phyloP scores from a whole-genome alignment of 2,329 filamentous ascomycete genomes.

The Fusarium sarcochroum region DNA sequence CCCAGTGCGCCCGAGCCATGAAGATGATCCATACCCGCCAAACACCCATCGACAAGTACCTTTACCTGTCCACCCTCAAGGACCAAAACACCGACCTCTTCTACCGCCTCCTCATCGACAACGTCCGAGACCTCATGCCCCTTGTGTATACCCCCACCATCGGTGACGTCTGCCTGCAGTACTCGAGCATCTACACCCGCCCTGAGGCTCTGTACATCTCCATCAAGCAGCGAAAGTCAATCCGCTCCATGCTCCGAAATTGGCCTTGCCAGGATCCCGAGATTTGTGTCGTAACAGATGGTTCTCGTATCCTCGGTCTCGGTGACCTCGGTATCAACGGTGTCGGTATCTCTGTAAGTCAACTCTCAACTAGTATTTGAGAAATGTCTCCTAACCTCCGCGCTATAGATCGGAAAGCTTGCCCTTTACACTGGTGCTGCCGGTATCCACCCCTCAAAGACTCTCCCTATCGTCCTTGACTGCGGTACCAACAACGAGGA shows the following conservation, averaged over 20 bases:
- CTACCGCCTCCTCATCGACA: constrained; percentile 84
- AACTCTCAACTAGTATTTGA: not conserved
- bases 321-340: constrained; percentile 97
- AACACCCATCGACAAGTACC: constrained; percentile 84
- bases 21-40: constrained; percentile 79
- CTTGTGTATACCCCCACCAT: constrained; percentile 92
- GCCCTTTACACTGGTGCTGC: constrained; percentile 95
- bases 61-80: constrained; percentile 84
- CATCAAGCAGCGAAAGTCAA: constrained; percentile 92
- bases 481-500: constrained; percentile 76
- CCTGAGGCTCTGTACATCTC: constrained; percentile 97
- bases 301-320: constrained; percentile 90
- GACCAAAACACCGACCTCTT: constrained; percentile 84
- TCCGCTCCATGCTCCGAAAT: constrained; percentile 89
- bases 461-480: constrained; percentile 78
- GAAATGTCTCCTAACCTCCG: constrained; percentile 45
- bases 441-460: constrained; percentile 92
- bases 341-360: constrained; percentile 91
- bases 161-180: constrained; percentile 95
- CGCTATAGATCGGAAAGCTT: constrained; percentile 84
- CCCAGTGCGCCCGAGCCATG: constrained; percentile 76
- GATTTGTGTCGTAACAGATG: constrained; percentile 97
- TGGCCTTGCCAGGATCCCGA: constrained; percentile 93
- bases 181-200: constrained; percentile 94
- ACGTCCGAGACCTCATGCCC: constrained; percentile 83